Conservation (phyloP, 345 rosid species). For the Murraya paniculata region DNA sequence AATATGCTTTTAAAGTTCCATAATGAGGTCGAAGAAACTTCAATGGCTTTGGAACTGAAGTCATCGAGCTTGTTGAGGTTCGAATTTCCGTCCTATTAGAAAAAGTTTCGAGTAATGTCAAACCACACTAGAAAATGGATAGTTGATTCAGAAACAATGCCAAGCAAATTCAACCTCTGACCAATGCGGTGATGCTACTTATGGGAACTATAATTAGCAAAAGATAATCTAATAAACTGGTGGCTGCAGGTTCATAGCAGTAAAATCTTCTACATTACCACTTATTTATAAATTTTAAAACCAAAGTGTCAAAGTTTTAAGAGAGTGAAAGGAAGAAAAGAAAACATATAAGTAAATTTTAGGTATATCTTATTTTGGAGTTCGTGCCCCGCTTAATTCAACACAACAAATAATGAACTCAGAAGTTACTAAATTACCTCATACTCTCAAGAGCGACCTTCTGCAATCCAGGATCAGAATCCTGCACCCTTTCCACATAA, state of each 20-base stretch:
- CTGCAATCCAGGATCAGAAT: conserved; percentile 81
- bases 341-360: not conserved
- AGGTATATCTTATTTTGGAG: not conserved
- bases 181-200: not conserved
- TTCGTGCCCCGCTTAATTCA: not conserved
- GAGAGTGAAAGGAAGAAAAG: not conserved
- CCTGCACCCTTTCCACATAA: conserved; percentile 94
- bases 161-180: not conserved
- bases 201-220: not conserved
- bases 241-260: not conserved
- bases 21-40: conserved; percentile 98
- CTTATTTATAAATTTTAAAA: not conserved
- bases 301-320: not conserved
- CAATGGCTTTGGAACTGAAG: conserved; percentile 95
- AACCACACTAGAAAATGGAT: not conserved
- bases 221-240: not conserved
- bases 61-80: conserved; percentile 93
- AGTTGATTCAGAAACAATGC: not conserved
- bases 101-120: not conserved
- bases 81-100: conserved; percentile 81
- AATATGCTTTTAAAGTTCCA: conserved; percentile 73
- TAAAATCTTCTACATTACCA: not conserved
- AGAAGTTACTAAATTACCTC: conserved; percentile 48
- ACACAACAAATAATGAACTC: conserved; percentile 1
- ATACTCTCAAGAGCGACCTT: conserved; percentile 89